Evolutionary conservation across 768 basidiomycete genomes (phyloP).

Genomic region (Lactarius sanguifluus): DNA sequence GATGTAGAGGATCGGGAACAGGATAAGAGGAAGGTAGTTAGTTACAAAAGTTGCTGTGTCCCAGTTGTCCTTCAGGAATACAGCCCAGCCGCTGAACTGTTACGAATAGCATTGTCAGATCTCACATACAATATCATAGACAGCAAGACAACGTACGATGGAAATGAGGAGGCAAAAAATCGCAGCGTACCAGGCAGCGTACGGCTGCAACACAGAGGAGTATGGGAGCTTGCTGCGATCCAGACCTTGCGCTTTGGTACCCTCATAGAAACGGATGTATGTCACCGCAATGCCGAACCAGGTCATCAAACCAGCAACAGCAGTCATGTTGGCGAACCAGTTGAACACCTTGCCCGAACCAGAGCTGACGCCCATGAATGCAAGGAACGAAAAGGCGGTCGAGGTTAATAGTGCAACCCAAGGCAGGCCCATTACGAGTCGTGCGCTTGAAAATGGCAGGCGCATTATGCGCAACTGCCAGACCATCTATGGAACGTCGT

Average conservation of each 20-base stretch:
- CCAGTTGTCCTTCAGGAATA: conserved; percentile 58
- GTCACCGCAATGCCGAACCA: conserved; percentile 51
- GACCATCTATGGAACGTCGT: conserved; percentile 54
- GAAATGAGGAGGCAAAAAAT: conserved; percentile 48
- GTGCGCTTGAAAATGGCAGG: conserved; percentile 76
- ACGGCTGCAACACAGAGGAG: conserved; percentile 64
- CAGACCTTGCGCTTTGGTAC: conserved; percentile 76
- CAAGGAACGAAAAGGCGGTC: conserved; percentile 62
- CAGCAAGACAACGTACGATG: conserved; percentile 47
- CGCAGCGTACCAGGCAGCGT: conserved; percentile 57
- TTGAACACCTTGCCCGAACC: conserved; percentile 72
- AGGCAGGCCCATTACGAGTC: conserved; percentile 74
- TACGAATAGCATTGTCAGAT: conserved; percentile 35
- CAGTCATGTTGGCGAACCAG: conserved; percentile 67
- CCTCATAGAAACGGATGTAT: conserved; percentile 73
- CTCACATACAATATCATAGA: neutral
- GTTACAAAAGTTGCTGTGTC: conserved; percentile 68
- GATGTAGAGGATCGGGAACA: conserved; percentile 75
- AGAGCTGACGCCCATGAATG: conserved; percentile 75
- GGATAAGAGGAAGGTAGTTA: conserved; percentile 63
- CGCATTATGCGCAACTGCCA: conserved; percentile 79
- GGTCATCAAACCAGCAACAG: conserved; percentile 48
- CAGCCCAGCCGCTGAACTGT: conserved; percentile 48
- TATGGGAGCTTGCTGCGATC: conserved; percentile 72
- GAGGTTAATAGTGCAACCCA: conserved; percentile 67